Evolutionary conservation across 2,329 filamentous ascomycete species (phyloP).

Genomic region (Epicoccum nigrum): DNA sequence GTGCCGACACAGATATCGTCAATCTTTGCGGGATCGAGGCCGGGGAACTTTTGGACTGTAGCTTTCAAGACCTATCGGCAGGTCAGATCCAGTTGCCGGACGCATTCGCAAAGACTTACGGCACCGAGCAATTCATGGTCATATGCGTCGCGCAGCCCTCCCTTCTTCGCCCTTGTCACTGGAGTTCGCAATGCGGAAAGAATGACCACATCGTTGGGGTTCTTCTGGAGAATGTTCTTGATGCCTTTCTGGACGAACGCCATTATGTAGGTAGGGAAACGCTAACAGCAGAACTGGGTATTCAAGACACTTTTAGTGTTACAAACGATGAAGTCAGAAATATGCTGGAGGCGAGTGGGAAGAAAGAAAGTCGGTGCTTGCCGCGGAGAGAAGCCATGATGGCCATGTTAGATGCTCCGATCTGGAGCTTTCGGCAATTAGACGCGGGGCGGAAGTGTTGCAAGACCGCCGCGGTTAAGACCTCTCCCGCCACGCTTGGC

Average conservation of each 20-base stretch:
- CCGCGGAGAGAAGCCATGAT: slow-evolving; percentile 29
- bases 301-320: slow-evolving; percentile 6
- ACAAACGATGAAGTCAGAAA: slow-evolving; percentile 11
- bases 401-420: slow-evolving; percentile 29
- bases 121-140: slow-evolving; percentile 84
- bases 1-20: slow-evolving; percentile 87
- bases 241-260: slow-evolving; percentile 65
- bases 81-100: slow-evolving; percentile 2
- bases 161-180: slow-evolving; percentile 81
- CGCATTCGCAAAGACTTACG: slow-evolving; percentile 45
- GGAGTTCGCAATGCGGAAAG: slow-evolving; percentile 90
- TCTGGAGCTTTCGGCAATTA: slow-evolving; percentile 44
- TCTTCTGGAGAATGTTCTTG: slow-evolving; percentile 76
- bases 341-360: slow-evolving; percentile 12
- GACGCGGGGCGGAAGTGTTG: slow-evolving; percentile 33
- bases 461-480: slow-evolving; percentile 32
- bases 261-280: slow-evolving; percentile 39
- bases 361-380: slow-evolving; percentile 12
- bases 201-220: slow-evolving; percentile 82
- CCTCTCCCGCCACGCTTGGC: slow-evolving; percentile 30
- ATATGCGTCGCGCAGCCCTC: slow-evolving; percentile 83
- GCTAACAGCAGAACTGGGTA: slow-evolving; percentile 15
- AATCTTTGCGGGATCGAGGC: slow-evolving; percentile 71
- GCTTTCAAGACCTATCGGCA: slow-evolving; percentile 61
- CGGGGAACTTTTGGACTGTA: slow-evolving; percentile 74